Percentiles rank a stretch among this genome's conserved stretches.
Conservation (phyloP, 2,329 filamentous ascomycete genomes). For the Diaporthe citriasiana region DNA sequence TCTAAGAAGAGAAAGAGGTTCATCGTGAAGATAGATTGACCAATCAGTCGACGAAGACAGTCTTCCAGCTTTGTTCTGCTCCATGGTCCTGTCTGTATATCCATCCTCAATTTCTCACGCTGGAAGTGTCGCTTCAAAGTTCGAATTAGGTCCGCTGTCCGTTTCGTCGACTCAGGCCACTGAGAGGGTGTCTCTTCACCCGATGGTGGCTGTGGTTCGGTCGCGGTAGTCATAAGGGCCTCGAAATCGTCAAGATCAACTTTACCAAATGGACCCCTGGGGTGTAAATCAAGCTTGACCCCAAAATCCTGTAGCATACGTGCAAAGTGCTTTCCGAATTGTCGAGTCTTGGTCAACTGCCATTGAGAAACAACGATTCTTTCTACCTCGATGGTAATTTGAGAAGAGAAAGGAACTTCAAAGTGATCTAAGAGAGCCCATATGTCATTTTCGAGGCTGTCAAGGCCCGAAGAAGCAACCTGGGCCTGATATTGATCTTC, state of each 20-base stretch:
- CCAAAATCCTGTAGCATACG: background rate
- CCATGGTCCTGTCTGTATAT: background rate
- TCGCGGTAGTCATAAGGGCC: background rate
- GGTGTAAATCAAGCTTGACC: background rate
- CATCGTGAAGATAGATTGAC: background rate
- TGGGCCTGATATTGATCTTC: background rate
- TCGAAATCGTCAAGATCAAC: background rate
- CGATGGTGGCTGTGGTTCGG: background rate
- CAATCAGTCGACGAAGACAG: background rate
- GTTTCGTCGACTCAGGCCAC: background rate
- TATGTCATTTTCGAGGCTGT: background rate
- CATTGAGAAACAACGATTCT: background rate
- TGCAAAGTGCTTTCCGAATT: background rate
- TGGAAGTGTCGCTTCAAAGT: background rate
- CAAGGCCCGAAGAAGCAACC: background rate
- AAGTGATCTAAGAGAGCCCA: background rate
- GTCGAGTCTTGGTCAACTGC: background rate
- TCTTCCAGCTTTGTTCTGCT: background rate
- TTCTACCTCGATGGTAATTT: background rate
- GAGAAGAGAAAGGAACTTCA: background rate
- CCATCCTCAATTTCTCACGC: background rate
- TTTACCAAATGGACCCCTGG: background rate
- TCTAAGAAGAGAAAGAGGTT: slow-evolving; percentile 2
- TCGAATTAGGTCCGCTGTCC: background rate
- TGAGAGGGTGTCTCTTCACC: background rate